Evolutionary conservation across 345 rosid genomes (phyloP).

Genomic region (Citropsis articulata): DNA sequence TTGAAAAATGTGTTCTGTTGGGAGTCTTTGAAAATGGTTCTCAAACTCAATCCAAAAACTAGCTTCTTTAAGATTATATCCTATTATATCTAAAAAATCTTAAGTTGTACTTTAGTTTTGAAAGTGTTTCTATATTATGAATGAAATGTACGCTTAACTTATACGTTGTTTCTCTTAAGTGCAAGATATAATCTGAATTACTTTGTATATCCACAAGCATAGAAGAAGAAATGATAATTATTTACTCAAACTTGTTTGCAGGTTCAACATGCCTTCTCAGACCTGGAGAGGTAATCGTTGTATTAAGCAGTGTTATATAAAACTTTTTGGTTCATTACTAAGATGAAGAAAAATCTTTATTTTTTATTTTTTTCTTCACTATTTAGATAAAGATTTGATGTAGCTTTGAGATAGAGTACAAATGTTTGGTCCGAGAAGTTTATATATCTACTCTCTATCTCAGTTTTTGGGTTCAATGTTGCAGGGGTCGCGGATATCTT

Average conservation of each 20-base stretch:
- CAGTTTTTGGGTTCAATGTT: conserved; percentile 3
- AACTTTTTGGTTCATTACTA: not conserved
- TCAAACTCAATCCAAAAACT: no score
- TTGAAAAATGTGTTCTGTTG: no score
- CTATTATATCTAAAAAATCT: no score
- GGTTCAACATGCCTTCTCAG: conserved; percentile 68
- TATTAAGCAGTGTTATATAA: not conserved
- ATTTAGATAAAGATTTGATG: not conserved
- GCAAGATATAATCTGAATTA: not conserved
- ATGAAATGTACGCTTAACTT: not conserved
- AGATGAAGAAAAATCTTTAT: not conserved
- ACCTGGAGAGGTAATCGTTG: conserved; percentile 50
- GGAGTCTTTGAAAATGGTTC: no score
- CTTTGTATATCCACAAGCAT: not conserved
- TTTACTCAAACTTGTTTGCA: conserved; percentile 19
- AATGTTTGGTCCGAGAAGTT: not conserved
- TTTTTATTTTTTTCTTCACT: no score
- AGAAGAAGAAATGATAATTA: not conserved
- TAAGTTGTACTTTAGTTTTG: not conserved
- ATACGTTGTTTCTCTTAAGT: not conserved
- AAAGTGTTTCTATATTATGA: not conserved
- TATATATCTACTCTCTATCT: not conserved
- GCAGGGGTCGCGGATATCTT: conserved; percentile 62
- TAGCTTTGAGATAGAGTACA: not conserved
- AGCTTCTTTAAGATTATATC: not conserved